Conservation (phyloP, 257 asterid genomes). For the Salvia hispanica region DNA sequence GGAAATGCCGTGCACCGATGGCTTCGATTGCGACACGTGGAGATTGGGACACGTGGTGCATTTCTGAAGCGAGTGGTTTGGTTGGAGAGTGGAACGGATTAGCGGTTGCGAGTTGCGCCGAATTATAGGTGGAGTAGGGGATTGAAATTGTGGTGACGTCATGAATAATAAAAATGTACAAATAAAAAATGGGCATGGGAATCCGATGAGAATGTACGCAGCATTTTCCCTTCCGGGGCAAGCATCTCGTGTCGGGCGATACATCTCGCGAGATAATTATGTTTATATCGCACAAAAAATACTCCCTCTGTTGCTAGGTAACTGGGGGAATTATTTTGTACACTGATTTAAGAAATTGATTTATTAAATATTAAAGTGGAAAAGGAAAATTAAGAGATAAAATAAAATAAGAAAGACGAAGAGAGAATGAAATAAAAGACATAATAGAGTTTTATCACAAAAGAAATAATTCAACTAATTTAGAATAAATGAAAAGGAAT, state of each 20-base stretch:
- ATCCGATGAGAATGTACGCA: slow-evolving; percentile 41
- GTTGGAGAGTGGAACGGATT: slow-evolving; percentile 12
- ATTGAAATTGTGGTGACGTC: slow-evolving; percentile 16
- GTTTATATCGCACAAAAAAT: too few species aligned
- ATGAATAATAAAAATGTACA: background rate
- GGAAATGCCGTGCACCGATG: background rate
- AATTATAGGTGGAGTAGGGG: slow-evolving; percentile 36
- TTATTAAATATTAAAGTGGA: too few species aligned
- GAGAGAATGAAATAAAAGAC: too few species aligned
- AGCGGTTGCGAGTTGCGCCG: slow-evolving; percentile 36
- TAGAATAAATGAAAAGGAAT: too few species aligned
- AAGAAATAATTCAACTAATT: too few species aligned
- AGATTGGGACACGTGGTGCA: background rate
- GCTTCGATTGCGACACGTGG: background rate
- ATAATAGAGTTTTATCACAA: too few species aligned
- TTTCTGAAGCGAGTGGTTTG: background rate
- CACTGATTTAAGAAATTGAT: too few species aligned
- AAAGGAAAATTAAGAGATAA: too few species aligned
- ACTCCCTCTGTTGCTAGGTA: too few species aligned
- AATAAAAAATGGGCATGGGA: slow-evolving; percentile 17
- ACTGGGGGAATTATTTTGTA: too few species aligned
- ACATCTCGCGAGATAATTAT: slow-evolving; percentile 16
- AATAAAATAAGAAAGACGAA: too few species aligned
- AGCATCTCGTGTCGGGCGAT: slow-evolving; percentile 12
- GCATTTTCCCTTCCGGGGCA: slow-evolving; percentile 18